Percentiles rank a stretch among this genome's conserved stretches.
phyloP scores from a whole-genome alignment of 768 basidiomycete genomes.

The Psilocybe cubensis region DNA sequence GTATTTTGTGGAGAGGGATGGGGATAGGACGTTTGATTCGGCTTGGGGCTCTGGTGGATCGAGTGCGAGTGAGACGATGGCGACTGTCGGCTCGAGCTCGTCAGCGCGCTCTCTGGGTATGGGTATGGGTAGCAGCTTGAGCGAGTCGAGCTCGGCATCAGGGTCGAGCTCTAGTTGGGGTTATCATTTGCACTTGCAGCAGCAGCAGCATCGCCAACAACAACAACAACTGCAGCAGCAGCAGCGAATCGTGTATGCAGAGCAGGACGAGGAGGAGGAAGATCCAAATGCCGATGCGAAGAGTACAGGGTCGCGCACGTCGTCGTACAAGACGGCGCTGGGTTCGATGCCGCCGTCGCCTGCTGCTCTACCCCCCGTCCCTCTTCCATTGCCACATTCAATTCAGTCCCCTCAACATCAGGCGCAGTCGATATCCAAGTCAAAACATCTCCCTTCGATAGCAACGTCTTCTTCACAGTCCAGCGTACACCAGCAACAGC shows the following conservation, averaged over 20 bases:
- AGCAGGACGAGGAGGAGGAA: not conserved
- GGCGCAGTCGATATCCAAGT: too few species aligned
- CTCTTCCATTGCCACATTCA: not conserved
- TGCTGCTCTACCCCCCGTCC: not conserved
- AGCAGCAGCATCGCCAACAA: not conserved
- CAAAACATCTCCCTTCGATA: too few species aligned
- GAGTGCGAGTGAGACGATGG: constrained; percentile 2
- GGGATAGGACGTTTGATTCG: not conserved
- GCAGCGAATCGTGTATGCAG: not conserved
- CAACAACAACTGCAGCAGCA: too few species aligned
- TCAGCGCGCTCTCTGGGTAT: too few species aligned
- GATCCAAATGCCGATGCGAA: not conserved
- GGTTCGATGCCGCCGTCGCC: constrained; percentile 2
- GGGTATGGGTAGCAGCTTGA: too few species aligned
- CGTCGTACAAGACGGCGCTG: constrained; percentile 26
- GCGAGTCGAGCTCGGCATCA: too few species aligned
- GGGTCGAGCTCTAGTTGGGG: not conserved
- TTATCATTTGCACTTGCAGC: not conserved
- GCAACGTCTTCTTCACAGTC: not conserved
- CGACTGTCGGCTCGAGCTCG: constrained; percentile 3
- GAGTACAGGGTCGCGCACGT: constrained; percentile 20
- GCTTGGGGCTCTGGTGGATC: too few species aligned
- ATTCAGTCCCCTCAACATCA: too few species aligned
- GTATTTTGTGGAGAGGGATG: not conserved
- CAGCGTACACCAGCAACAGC: not conserved